Percentiles rank a stretch among this genome's conserved stretches.
These are phyloP conservation scores for Saccharum spontaneum DNA, from an alignment of 176 grass and related monocot genomes.

Conservation along the genomic window DNA sequence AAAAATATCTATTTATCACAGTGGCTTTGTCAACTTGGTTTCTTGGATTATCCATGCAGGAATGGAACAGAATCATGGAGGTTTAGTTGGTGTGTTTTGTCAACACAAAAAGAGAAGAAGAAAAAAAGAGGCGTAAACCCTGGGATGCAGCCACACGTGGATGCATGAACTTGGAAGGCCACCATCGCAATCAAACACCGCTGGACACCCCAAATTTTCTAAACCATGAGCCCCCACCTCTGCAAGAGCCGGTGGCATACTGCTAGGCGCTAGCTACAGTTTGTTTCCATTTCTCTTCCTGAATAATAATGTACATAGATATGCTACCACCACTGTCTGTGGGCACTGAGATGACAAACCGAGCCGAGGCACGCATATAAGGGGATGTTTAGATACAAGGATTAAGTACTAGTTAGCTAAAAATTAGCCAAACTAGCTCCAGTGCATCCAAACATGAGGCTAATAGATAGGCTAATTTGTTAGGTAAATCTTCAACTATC, in stretches of 20 bases:
- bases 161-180: slow-evolving; percentile 24
- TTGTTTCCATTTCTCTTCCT: not conserved
- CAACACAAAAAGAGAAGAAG: not conserved
- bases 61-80: slow-evolving; percentile 28
- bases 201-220: not conserved
- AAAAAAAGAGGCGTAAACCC: not conserved
- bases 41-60: not conserved
- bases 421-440: too few relatives aligned
- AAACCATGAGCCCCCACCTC: not conserved
- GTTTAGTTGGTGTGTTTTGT: slow-evolving; percentile 26
- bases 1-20: not conserved
- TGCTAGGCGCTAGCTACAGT: not conserved
- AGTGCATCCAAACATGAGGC: too few relatives aligned
- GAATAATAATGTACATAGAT: not conserved
- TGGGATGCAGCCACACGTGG: slow-evolving; percentile 8
- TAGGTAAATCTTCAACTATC: too few relatives aligned
- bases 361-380: too few relatives aligned
- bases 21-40: slow-evolving; percentile 28
- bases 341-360: too few relatives aligned
- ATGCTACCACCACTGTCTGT: too few relatives aligned
- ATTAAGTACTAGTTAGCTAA: too few relatives aligned
- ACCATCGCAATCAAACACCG: slow-evolving; percentile 19
- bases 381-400: too few relatives aligned
- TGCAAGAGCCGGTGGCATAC: not conserved
- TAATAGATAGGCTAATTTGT: too few relatives aligned